A percentile compares a stretch with the other conserved stretches of the same genome.
phyloP scores from a whole-genome alignment of 1,284 basidiomycete genomes.

The Ceratobasidium sp. region DNA sequence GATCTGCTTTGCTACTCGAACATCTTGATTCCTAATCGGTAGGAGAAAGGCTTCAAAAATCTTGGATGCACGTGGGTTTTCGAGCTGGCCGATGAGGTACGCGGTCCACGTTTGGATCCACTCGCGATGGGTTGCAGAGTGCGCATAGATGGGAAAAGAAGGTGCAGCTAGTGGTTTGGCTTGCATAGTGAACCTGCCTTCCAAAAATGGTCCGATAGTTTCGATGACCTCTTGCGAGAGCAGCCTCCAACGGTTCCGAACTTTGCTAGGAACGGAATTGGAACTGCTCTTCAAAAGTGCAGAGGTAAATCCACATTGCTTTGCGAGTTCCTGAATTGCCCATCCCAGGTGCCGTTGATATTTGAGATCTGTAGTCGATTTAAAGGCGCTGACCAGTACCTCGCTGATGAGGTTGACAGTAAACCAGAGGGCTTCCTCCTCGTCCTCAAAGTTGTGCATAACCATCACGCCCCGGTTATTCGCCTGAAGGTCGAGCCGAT shows the following conservation, averaged over 20 bases:
- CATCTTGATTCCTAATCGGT: constrained; percentile 86
- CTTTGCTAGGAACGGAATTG: constrained; percentile 66
- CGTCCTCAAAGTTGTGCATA: constrained; percentile 82
- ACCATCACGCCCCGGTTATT: constrained; percentile 75
- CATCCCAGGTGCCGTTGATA: constrained; percentile 91
- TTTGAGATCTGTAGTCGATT: constrained; percentile 90
- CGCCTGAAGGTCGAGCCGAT: constrained; percentile 77
- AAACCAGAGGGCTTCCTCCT: constrained; percentile 80
- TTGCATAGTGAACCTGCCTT: constrained; percentile 66
- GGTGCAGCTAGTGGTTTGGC: constrained; percentile 52
- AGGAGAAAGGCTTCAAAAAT: constrained; percentile 85
- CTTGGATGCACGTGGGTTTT: constrained; percentile 62
- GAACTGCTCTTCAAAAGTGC: constrained; percentile 65
- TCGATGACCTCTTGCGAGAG: constrained; percentile 87
- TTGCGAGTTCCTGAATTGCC: constrained; percentile 90
- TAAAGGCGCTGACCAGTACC: constrained; percentile 89
- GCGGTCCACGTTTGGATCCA: constrained; percentile 94
- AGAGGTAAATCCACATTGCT: constrained; percentile 85
- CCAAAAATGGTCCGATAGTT: constrained; percentile 86
- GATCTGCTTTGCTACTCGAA: constrained; percentile 86
- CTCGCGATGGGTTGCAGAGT: constrained; percentile 84
- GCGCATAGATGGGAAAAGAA: constrained; percentile 76
- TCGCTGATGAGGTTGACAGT: constrained; percentile 86
- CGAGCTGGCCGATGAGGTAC: constrained; percentile 76
- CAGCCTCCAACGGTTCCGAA: constrained; percentile 75